phyloP scores from a whole-genome alignment of 176 grass and related monocot genomes.

The Elymus sibiricus region DNA sequence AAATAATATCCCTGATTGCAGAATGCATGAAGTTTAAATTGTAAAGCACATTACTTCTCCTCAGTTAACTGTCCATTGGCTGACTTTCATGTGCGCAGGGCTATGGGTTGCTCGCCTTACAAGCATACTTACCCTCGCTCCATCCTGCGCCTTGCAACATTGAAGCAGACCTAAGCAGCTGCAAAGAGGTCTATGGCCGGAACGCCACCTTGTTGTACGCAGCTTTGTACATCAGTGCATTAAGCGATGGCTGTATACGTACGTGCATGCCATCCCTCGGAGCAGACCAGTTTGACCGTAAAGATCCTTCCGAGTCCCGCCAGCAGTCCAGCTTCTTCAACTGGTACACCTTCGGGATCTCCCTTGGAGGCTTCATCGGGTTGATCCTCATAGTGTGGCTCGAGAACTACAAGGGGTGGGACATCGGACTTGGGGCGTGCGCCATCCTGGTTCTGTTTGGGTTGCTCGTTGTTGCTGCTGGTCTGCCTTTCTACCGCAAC shows the following conservation, averaged over 20 bases:
- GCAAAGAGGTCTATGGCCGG: conserved; percentile 42
- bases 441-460: conserved; percentile 35
- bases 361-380: conserved; percentile 48
- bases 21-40: neutral
- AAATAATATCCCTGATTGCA: neutral
- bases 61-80: neutral
- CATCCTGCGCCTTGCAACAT: conserved; percentile 37
- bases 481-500: conserved; percentile 58
- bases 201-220: conserved; percentile 36
- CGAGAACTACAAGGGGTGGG: conserved; percentile 50
- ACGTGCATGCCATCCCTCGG: conserved; percentile 52
- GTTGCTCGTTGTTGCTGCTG: conserved; percentile 30
- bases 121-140: conserved; percentile 54
- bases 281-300: conserved; percentile 59
- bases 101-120: conserved; percentile 48
- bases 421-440: conserved; percentile 39
- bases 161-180: conserved; percentile 16
- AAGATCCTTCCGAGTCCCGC: conserved; percentile 30
- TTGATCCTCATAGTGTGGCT: conserved; percentile 55
- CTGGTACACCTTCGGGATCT: conserved; percentile 50
- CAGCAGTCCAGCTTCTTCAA: conserved; percentile 59
- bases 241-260: conserved; percentile 51
- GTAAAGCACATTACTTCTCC: neutral
- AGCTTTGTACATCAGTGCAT: conserved; percentile 33
- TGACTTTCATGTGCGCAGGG: conserved; percentile 36